Evolutionary conservation across 305 asterid species (phyloP).

Genomic region (Solanum hybrid): DNA sequence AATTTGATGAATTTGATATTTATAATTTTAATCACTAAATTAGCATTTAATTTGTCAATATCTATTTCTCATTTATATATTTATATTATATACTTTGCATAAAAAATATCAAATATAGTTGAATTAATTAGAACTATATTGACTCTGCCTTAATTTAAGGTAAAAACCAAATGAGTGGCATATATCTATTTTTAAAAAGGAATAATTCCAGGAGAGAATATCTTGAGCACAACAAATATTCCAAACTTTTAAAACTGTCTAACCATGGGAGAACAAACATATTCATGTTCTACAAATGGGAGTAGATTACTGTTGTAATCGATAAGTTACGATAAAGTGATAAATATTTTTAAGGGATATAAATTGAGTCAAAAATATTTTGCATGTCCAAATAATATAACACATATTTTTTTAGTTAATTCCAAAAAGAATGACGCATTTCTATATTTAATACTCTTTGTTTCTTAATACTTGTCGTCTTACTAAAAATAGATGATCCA

Average conservation of each 20-base stretch:
- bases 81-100: neutral
- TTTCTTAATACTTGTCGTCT: neutral
- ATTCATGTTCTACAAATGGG: neutral
- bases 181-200: no score
- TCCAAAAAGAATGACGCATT: neutral
- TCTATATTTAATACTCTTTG: neutral
- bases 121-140: neutral
- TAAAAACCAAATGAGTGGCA: neutral
- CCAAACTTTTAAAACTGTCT: neutral
- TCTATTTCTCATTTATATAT: neutral
- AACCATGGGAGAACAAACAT: neutral
- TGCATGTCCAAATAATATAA: no score
- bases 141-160: neutral
- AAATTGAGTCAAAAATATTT: accelerated
- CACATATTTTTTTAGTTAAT: no score
- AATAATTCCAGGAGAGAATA: neutral
- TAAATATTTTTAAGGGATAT: no score
- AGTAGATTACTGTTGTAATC: neutral
- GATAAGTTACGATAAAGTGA: neutral
- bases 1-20: no score
- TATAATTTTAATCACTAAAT: neutral
- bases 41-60: neutral
- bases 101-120: no score
- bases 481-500: neutral
- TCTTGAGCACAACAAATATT: neutral